Evolutionary conservation across 495 filamentous ascomycete species (phyloP).

Genomic region (Usnea hakonensis): DNA sequence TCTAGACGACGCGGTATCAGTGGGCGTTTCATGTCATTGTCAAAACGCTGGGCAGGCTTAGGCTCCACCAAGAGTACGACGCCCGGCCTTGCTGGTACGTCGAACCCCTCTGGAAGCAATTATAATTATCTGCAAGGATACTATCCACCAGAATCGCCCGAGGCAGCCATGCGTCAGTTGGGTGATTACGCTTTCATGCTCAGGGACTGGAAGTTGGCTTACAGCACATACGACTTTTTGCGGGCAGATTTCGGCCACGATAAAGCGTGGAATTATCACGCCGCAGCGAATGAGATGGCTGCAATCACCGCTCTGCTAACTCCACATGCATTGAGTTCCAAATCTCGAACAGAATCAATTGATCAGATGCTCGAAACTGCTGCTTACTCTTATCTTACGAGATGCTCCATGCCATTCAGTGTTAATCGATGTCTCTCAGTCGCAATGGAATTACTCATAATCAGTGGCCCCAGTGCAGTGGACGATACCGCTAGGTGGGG

Average conservation of each 20-base stretch:
- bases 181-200: conserved; percentile 96
- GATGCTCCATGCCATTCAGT: conserved; percentile 65
- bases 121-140: conserved; percentile 71
- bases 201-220: conserved; percentile 87
- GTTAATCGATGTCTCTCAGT: conserved; percentile 70
- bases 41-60: conserved; percentile 77
- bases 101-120: conserved; percentile 47
- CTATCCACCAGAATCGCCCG: conserved; percentile 74
- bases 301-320: conserved; percentile 73
- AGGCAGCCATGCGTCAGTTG: conserved; percentile 86
- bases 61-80: conserved; percentile 43
- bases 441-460: conserved; percentile 70
- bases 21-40: conserved; percentile 86
- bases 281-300: conserved; percentile 86
- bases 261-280: conserved; percentile 94
- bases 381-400: conserved; percentile 82
- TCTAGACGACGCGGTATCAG: conserved; percentile 77
- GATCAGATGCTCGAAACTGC: conserved; percentile 82
- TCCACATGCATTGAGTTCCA: conserved; percentile 60
- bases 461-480: conserved; percentile 66
- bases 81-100: conserved; percentile 34
- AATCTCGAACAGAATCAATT: conserved; percentile 66
- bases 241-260: conserved; percentile 83
- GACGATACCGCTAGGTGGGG: conserved; percentile 88
- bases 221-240: conserved; percentile 82